Base-by-base conservation (phyloP, 805 yeast species). In the Scheffersomyces amazonensis region DNA sequence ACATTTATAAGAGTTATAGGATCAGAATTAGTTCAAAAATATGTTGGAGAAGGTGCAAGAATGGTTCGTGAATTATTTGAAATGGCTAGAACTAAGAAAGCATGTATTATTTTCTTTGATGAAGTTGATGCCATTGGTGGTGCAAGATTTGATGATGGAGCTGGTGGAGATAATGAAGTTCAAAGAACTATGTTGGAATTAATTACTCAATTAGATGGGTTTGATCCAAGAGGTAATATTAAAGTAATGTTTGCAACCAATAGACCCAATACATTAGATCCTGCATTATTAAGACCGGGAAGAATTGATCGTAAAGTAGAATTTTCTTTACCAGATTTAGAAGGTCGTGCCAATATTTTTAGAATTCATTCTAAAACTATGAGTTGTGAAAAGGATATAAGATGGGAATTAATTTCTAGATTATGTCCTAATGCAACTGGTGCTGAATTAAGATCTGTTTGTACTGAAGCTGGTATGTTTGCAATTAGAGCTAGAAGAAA, bases 401-500 rank as follows among this genome's bases (percentile, higher is more conserved):
- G 99, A 66, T 93, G 99, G 99, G 99, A 93, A 69, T 77, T 93
- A 56, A 93, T 93, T 56, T 90, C 98, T 16, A 79, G 99, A 60
- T 74, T 93, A 57, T 93, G 99, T 71, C 99, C 99, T 44, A 93
- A 95, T 62, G 85, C 96, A 15, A 93, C 99, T 1, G 99, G 99
- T 64, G 99, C 99, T 3, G 99, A 93, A 70, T 75, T 93, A 53
- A 83, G 99, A 60, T 91, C 98, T 5, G 99, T 93, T 13, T 93
- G 99, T 65, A 93, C 99, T 1, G 99, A 93, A 65, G 99, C 99
- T 3, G 99, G 99, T 54, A 93, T 93, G 99, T 93, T 90, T 73
- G 99, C 99, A 32, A 93, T 93, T 39, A 81, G 99, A 55, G 96
- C 98, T 15, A 81, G 99, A 66, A 80, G 99, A 71, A 93, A 93